phyloP scores from a whole-genome alignment of 2,329 filamentous ascomycete species.

The Geosmithia putterillii region DNA sequence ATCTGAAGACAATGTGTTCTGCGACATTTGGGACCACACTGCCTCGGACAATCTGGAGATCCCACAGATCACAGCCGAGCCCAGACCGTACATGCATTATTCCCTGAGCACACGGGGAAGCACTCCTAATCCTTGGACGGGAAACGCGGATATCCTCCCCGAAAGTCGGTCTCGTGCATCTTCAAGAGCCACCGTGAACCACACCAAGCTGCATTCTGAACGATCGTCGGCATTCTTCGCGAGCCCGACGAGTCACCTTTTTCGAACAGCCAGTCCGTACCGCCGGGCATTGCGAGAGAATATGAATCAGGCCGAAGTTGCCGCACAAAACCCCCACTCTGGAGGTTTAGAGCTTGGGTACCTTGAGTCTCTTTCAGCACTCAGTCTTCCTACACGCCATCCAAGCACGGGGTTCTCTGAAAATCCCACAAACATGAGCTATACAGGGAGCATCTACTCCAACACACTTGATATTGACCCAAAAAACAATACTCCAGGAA shows the following conservation, averaged over 20 bases:
- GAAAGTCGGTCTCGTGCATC: neutral
- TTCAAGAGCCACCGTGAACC: neutral
- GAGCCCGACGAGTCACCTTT: constrained; percentile 36
- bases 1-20: constrained; percentile 19
- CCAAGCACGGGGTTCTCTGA: constrained; percentile 26
- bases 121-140: constrained; percentile 2
- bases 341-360: constrained; percentile 12
- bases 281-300: constrained; percentile 35
- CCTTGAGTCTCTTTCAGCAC: constrained; percentile 24
- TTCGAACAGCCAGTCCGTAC: constrained; percentile 43
- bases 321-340: constrained; percentile 12
- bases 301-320: constrained; percentile 24
- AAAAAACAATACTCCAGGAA: neutral
- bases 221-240: constrained; percentile 38
- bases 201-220: neutral
- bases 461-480: neutral
- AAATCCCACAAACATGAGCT: constrained; percentile 20
- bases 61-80: neutral
- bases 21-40: constrained; percentile 4
- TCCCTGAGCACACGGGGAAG: neutral
- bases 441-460: constrained; percentile 40
- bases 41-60: neutral
- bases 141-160: neutral
- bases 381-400: constrained; percentile 25
- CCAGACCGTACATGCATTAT: neutral